phyloP scores from a whole-genome alignment of 2,329 filamentous ascomycete genomes.

The Fusarium azukiicola region DNA sequence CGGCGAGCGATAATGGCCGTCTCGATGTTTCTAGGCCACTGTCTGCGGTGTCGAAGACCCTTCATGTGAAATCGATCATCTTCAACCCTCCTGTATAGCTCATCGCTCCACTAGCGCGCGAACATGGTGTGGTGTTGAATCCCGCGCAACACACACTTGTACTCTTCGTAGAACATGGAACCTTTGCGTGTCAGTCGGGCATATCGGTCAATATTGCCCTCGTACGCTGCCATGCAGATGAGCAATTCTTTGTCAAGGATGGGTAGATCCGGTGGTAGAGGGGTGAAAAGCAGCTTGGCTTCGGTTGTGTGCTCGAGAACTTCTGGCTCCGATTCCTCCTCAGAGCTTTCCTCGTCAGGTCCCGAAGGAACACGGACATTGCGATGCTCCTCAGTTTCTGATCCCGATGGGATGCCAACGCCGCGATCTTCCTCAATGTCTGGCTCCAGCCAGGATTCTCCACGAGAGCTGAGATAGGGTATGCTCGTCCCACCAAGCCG shows the following conservation, averaged over 20 bases:
- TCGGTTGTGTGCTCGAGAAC: neutral
- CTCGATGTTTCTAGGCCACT: neutral
- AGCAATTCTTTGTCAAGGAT: neutral
- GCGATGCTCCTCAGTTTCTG: neutral
- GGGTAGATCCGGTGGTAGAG: slow-evolving; percentile 2
- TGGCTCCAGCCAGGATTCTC: neutral
- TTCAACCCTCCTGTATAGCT: neutral
- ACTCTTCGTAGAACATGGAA: neutral
- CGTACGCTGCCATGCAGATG: slow-evolving; percentile 5
- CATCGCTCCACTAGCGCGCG: neutral
- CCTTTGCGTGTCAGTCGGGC: neutral
- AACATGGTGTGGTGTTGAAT: slow-evolving; percentile 7
- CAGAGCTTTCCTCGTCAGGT: neutral
- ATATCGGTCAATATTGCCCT: slow-evolving; percentile 12
- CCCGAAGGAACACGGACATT: neutral
- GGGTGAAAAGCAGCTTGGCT: neutral
- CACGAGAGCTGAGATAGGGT: neutral
- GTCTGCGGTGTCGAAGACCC: neutral
- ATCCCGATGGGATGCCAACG: too few species aligned
- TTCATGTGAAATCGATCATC: neutral
- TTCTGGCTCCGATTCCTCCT: neutral
- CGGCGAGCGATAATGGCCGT: neutral
- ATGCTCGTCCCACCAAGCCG: neutral
- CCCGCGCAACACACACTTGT: neutral
- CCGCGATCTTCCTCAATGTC: too few species aligned